Evolutionary conservation across 176 grass and related monocot genomes (phyloP).

Genomic region (Themeda triandra): DNA sequence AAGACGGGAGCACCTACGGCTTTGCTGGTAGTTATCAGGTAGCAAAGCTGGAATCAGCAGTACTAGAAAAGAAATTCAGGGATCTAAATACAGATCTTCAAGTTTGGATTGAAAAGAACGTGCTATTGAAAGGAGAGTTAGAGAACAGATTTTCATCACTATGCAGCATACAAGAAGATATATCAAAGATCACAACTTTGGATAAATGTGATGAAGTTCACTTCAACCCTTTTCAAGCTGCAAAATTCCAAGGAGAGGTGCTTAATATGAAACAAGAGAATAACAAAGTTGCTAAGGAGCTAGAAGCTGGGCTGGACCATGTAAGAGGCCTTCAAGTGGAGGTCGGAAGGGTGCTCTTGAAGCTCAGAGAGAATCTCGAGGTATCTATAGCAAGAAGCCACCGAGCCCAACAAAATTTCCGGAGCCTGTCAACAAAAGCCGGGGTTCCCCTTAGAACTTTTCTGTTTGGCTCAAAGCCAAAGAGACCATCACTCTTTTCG

Average conservation of each 20-base stretch:
- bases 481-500: slow-evolving; percentile 80
- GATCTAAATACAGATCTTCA: slow-evolving; percentile 71
- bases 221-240: slow-evolving; percentile 50
- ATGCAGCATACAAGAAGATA: slow-evolving; percentile 63
- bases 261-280: slow-evolving; percentile 75
- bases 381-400: slow-evolving; percentile 50
- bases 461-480: slow-evolving; percentile 73
- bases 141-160: slow-evolving; percentile 62
- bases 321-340: slow-evolving; percentile 69
- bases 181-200: slow-evolving; percentile 40
- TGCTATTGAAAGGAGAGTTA: slow-evolving; percentile 62
- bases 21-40: slow-evolving; percentile 32
- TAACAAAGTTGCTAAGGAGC: slow-evolving; percentile 65
- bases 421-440: slow-evolving; percentile 57
- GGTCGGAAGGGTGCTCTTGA: slow-evolving; percentile 48
- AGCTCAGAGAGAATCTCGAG: slow-evolving; percentile 51
- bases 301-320: slow-evolving; percentile 60
- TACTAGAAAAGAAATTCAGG: slow-evolving; percentile 61
- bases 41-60: slow-evolving; percentile 45
- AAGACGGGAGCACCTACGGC: slow-evolving; percentile 3
- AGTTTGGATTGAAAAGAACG: slow-evolving; percentile 79
- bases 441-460: slow-evolving; percentile 76
- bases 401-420: slow-evolving; percentile 51
- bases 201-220: slow-evolving; percentile 30
- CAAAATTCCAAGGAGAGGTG: slow-evolving; percentile 71